Evolutionary conservation across 768 basidiomycete genomes (phyloP), one percentile per base, ranked within the genome.

Genomic region (Collybia sordida): DNA sequence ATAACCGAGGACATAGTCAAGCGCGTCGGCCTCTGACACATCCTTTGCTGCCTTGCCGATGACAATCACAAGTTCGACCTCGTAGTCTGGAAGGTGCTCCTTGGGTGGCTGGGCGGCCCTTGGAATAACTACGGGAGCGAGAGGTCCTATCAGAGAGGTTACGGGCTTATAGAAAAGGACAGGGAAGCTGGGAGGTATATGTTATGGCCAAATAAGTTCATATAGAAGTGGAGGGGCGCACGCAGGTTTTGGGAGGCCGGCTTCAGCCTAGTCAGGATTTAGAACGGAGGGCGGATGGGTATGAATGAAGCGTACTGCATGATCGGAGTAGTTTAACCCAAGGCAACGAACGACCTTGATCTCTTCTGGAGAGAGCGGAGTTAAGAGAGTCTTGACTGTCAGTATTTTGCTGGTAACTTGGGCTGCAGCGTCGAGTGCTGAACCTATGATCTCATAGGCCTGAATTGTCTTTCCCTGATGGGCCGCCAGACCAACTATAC

Each of bases 1-100:
- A 61, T 92, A 95, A 2, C 81, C 92, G 0, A 94, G 77, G 15
- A 95, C 87, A 58, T 93, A 93, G 63, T 93, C 86, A 36, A 94
- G 74, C 0, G 93, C 93, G 6, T 93, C 83, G 1, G 73, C 82
- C 62, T 90, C 89, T 0, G 82, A 77, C 19, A 96, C 90, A 60
- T 94, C 69, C 72, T 86, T 91, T 12, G 86, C 85, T 1, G 83
- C 63, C 62, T 88, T 91, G 35, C 92, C 91, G 44, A 96, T 88
- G 47, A 94, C 86, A 55, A 96, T 79, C 24, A 81, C 83, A 23
- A 93, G 69, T 56, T 93, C 90, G 47, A 86, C 88, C 58, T 93
- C 90, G 57, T 91, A 93, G 66, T 93, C 90, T 0, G 90, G 82
- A 3, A 87, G 71, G 59, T 90, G 85, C 35, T 82, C 78, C 24